Evolutionary conservation across 2,329 filamentous ascomycete genomes (phyloP).

Genomic region (Cladophialophora chaetospira): DNA sequence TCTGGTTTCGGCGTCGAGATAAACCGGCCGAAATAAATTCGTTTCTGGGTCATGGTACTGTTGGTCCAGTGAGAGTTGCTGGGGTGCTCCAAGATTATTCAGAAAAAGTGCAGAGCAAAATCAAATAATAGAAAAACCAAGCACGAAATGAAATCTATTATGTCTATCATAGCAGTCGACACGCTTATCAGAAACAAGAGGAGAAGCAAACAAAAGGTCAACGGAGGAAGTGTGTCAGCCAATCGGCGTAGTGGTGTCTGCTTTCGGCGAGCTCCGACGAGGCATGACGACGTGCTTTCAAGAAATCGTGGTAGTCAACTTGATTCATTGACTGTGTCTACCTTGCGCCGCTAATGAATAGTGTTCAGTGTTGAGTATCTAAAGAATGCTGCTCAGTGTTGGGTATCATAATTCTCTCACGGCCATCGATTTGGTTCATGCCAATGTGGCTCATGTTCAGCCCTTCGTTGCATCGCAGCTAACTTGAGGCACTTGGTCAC

Average conservation of each 20-base stretch:
- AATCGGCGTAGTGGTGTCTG: slow-evolving; percentile 11
- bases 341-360: no score
- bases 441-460: not conserved
- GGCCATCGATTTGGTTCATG: not conserved
- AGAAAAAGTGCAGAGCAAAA: not conserved
- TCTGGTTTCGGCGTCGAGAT: slow-evolving; percentile 31
- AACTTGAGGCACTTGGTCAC: no score
- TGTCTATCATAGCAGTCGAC: not conserved
- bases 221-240: slow-evolving; percentile 5
- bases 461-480: no score
- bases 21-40: slow-evolving; percentile 33
- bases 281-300: not conserved
- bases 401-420: no score
- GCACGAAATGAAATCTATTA: not conserved
- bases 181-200: slow-evolving; percentile 23
- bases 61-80: not conserved
- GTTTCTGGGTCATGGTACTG: slow-evolving; percentile 11
- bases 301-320: no score
- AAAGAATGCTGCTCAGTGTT: no score
- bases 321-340: no score
- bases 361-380: no score
- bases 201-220: slow-evolving; percentile 18
- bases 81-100: no score
- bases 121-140: not conserved
- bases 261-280: not conserved